Percentiles rank a stretch among this genome's conserved stretches.
phyloP scores from a whole-genome alignment of 352 stramenopile genomes.

The Pythium aristosporum region DNA sequence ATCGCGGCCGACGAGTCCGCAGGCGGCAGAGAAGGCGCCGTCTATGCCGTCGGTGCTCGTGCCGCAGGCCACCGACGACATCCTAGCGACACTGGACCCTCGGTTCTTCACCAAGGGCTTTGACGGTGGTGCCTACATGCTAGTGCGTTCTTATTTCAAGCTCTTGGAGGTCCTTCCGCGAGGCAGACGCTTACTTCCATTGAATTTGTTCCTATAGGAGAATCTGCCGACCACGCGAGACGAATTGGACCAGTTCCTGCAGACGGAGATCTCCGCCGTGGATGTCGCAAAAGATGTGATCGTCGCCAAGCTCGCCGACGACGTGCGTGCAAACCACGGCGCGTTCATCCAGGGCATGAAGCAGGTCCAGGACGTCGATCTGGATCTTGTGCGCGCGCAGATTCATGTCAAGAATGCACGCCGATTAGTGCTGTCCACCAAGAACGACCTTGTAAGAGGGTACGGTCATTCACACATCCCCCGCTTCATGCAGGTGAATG shows the following conservation, averaged over 20 bases:
- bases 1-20: slow-evolving; percentile 3
- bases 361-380: slow-evolving; percentile 84
- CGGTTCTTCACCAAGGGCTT: slow-evolving; percentile 84
- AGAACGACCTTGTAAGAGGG: slow-evolving; percentile 73
- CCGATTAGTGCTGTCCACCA: slow-evolving; percentile 62
- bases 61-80: slow-evolving; percentile 57
- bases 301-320: slow-evolving; percentile 70
- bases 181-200: no score
- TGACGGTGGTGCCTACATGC: slow-evolving; percentile 59
- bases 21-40: not conserved
- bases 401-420: slow-evolving; percentile 89
- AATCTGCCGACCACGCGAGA: slow-evolving; percentile 51
- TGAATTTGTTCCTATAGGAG: slow-evolving; percentile 35
- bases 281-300: slow-evolving; percentile 82
- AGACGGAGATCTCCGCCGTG: slow-evolving; percentile 80
- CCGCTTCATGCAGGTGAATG: not conserved
- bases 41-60: slow-evolving; percentile 51
- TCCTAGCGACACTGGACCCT: slow-evolving; percentile 69
- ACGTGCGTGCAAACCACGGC: slow-evolving; percentile 77
- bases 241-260: slow-evolving; percentile 65
- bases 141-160: slow-evolving; percentile 36
- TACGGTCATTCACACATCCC: slow-evolving; percentile 16
- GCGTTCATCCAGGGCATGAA: slow-evolving; percentile 86
- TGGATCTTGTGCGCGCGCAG: slow-evolving; percentile 79
- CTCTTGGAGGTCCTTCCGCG: not conserved